Percentiles rank a stretch among this genome's conserved stretches.
Evolutionary conservation across 192 early-diverging fungal species (phyloP).

Genomic region (Cetraspora pellucida): DNA sequence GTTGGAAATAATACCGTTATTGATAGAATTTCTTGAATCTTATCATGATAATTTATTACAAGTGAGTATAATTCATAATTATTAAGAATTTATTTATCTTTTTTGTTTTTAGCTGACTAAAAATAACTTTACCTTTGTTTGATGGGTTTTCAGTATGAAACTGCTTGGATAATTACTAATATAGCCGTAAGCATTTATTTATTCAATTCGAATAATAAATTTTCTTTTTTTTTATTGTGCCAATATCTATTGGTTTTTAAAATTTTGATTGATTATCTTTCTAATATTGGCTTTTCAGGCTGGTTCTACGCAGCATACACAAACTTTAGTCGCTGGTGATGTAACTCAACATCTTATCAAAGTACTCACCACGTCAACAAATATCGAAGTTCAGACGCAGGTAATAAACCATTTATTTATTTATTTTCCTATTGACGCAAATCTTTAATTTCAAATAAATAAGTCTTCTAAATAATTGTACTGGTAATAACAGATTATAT

Average conservation of each 20-base stretch:
- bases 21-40: constrained; percentile 10
- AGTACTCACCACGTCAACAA: neutral
- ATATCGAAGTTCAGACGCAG: constrained; percentile 22
- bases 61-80: neutral
- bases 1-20: constrained; percentile 18
- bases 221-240: neutral
- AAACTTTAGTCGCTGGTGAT: constrained; percentile 11
- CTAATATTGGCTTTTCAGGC: neutral
- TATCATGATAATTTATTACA: constrained; percentile 20
- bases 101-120: neutral
- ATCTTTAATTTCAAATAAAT: neutral
- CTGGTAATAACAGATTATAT: constrained; percentile 18
- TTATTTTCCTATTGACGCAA: neutral
- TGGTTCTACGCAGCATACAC: constrained; percentile 12
- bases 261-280: neutral
- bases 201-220: neutral
- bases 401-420: neutral
- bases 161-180: constrained; percentile 26
- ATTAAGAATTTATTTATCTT: neutral
- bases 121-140: neutral
- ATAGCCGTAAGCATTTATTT: constrained; percentile 17
- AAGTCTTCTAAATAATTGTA: neutral
- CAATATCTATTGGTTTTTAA: neutral
- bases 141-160: constrained; percentile 1
- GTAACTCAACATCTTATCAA: constrained; percentile 23